These are phyloP conservation scores for Solanum ahanhuiri DNA, from an alignment of 257 asterid genomes.

Conservation along the genomic window DNA sequence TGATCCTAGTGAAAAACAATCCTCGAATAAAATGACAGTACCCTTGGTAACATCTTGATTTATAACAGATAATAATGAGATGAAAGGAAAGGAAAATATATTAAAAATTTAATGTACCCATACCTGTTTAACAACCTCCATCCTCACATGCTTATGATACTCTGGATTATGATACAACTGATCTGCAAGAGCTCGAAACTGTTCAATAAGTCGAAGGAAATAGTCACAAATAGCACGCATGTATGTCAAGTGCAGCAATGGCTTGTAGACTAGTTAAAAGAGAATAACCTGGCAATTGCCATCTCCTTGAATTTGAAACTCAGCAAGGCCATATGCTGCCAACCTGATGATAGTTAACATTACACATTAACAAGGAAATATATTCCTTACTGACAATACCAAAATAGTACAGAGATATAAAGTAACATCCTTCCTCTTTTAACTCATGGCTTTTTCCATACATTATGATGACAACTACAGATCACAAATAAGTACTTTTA, in stretches of 20 bases:
- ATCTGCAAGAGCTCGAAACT: conserved; percentile 76
- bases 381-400: neutral
- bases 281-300: conserved; percentile 91
- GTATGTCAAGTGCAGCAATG: neutral
- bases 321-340: conserved; percentile 67
- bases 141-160: conserved; percentile 58
- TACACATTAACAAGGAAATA: neutral
- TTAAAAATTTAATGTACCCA: conserved; percentile 3
- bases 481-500: neutral
- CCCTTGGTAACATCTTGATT: neutral
- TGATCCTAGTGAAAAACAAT: neutral
- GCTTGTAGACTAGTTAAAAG: conserved; percentile 1
- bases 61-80: neutral
- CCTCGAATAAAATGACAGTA: neutral
- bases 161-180: conserved; percentile 57
- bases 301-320: conserved; percentile 87
- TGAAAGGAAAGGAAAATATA: neutral
- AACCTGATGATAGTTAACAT: conserved; percentile 32
- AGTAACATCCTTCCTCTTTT: neutral
- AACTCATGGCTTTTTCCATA: neutral
- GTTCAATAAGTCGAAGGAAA: neutral
- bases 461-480: neutral
- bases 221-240: neutral
- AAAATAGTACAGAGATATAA: neutral
- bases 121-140: conserved; percentile 69